Evolutionary conservation across 2,329 filamentous ascomycete species (phyloP).

Genomic region (Monilinia fructigena): DNA sequence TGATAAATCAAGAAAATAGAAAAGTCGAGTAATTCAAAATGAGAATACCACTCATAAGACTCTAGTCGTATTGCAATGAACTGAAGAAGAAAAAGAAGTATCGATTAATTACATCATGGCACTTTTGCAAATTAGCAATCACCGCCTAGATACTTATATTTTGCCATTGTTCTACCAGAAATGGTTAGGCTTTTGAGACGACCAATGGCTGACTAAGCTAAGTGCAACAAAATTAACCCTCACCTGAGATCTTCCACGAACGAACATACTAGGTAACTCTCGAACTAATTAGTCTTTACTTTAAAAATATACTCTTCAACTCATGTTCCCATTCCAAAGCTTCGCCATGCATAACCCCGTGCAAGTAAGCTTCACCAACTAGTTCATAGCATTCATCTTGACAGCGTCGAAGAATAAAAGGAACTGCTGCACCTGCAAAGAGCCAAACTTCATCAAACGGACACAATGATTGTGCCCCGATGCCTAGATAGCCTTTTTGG

Average conservation of each 20-base stretch:
- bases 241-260: not conserved
- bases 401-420: constrained; percentile 21
- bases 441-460: constrained; percentile 24
- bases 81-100: not conserved
- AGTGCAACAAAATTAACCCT: not conserved
- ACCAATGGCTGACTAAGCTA: not conserved
- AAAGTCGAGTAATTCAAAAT: too few relatives aligned
- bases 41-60: too few relatives aligned
- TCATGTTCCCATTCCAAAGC: constrained; percentile 8
- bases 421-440: constrained; percentile 21
- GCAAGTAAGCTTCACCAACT: constrained; percentile 27
- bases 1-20: too few relatives aligned
- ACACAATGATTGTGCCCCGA: constrained; percentile 17
- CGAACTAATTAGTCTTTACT: not conserved
- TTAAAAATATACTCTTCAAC: not conserved
- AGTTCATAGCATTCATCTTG: constrained; percentile 22
- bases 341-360: constrained; percentile 29
- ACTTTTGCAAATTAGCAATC: not conserved
- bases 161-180: not conserved
- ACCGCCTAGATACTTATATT: not conserved
- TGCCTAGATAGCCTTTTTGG: constrained; percentile 16
- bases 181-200: not conserved
- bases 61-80: not conserved
- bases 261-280: too few relatives aligned
- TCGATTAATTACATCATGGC: not conserved